Base-by-base conservation (phyloP, 2,329 filamentous ascomycete species). In the Pseudopithomyces maydicus region DNA sequence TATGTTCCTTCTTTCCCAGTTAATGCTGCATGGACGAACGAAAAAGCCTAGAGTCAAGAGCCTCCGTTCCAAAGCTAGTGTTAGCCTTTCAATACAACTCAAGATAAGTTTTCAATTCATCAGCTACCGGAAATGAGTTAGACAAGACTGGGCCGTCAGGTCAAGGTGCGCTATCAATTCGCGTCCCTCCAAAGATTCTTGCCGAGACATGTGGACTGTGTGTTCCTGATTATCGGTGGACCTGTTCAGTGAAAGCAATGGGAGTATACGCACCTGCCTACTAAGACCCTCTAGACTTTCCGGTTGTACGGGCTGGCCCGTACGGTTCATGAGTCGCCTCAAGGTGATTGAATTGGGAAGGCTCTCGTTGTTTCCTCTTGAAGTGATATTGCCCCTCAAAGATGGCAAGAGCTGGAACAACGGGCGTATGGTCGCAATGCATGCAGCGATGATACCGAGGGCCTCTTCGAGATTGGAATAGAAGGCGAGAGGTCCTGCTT, bases 391-490 rank as follows among this genome's bases (percentile, higher is more conserved):
- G 8, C 15, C 55, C 7, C 68, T 63, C 15, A 73, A 61, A 35
- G 65, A 71, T 33, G 55, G 50, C 8, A 56, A 8, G 23, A 48
- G 54, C 10, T 45, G 49, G 1, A 79, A 72, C 8, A 80, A 62
- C 2, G 78, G 77, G 1, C 77, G 77, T n/a, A 80, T 72, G 8
- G 77, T 74, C 2, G 77, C 73, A 35, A 80, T 65, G 19, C 77
- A 79, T 11, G 77, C 79, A 15, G 79, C 78, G 4, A 77, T 70
- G 59, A 82, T 78, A 17, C 79, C 79, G 41, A 77, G 76, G 12
- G 74, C 79, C 55, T 76, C 75, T 58, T 80, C 79, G 33, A 79
- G 66, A 41, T 80, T 66, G 11, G 76, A 78, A 76, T 77, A 79
- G 33, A 78, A 66, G 1, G 73, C 74, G 26, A 80, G 77, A 36